Evolutionary conservation across 139 green algal species (phyloP), one percentile per base, ranked within the genome.

Genomic region (Desmodesmus armatus): DNA sequence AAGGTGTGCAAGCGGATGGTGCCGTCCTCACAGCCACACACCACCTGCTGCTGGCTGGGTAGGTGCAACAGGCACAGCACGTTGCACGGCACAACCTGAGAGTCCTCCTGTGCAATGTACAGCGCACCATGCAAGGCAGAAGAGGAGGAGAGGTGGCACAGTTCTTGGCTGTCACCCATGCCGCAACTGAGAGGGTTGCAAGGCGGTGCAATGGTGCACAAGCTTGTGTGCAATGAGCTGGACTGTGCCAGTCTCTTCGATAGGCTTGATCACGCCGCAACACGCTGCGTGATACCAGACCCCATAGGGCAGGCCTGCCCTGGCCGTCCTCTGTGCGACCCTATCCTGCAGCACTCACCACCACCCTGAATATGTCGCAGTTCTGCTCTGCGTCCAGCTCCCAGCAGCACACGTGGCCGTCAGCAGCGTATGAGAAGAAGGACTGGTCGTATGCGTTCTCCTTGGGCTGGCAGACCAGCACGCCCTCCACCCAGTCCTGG

Each of bases 321-420:
- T n/a, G n/a, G n/a, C n/a, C n/a, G n/a, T n/a, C n/a, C n/a, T n/a
- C n/a, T n/a, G n/a, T n/a, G n/a, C n/a, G n/a, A n/a, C n/a, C n/a
- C n/a, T n/a, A n/a, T n/a, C n/a, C 60, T 39, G 60, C n/a, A n/a
- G 6, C 19, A 58, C 88, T 75, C 78, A 92, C 90, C 80, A 89
- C 53, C 37, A 88, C 91, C 67, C 82, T 79, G 85, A 92, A 96
- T 25, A 94, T 78, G 62, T 96, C 91, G 47, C 88, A 93, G 84
- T 93, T 92, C 69, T 95, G 89, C 74, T 96, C 93, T n/a, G 78
- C 71, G 37, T 96, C 93, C 66, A 93, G 87, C 69, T 90, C 87
- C 93, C 93, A 96, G 6, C 80, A 72, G 37, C 89, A 82, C 29
- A 96, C 77, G 25, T 69, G 41, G 27, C 90, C 90, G 53, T 88